phyloP scores from a whole-genome alignment of 129 eudicot genomes.

The Heracleum sosnowskyi region DNA sequence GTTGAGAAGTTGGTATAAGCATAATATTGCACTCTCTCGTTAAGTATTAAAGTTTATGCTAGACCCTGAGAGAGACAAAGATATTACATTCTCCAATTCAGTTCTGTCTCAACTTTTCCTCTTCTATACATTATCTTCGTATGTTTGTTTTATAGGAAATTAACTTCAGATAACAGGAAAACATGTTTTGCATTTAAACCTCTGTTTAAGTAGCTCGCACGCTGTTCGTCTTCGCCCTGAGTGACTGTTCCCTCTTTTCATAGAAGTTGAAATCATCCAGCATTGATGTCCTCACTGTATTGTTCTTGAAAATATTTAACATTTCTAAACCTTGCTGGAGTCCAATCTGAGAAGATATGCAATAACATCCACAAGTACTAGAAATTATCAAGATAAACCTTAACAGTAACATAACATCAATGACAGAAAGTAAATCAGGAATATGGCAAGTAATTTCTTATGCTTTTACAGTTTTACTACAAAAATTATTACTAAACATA shows the following conservation, averaged over 20 bases:
- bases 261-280: constrained; percentile 66
- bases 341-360: constrained; percentile 38
- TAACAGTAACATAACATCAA: not conserved
- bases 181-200: constrained; percentile 14
- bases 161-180: not conserved
- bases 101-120: too few relatives aligned
- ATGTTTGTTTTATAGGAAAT: too few relatives aligned
- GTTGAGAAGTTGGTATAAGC: too few relatives aligned
- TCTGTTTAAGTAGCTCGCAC: constrained; percentile 34
- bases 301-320: constrained; percentile 65
- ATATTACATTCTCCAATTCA: too few relatives aligned
- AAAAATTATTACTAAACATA: not conserved
- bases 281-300: constrained; percentile 47
- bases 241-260: constrained; percentile 44
- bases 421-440: not conserved
- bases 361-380: not conserved
- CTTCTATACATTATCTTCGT: too few relatives aligned
- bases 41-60: too few relatives aligned
- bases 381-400: not conserved
- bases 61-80: too few relatives aligned
- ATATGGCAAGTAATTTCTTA: not conserved
- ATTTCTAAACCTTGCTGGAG: constrained; percentile 76
- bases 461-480: not conserved
- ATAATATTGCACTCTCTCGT: too few relatives aligned
- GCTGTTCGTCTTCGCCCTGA: constrained; percentile 38